Evolutionary conservation across 2,329 filamentous ascomycete genomes (phyloP).

Genomic region (Monosporascus sp.): DNA sequence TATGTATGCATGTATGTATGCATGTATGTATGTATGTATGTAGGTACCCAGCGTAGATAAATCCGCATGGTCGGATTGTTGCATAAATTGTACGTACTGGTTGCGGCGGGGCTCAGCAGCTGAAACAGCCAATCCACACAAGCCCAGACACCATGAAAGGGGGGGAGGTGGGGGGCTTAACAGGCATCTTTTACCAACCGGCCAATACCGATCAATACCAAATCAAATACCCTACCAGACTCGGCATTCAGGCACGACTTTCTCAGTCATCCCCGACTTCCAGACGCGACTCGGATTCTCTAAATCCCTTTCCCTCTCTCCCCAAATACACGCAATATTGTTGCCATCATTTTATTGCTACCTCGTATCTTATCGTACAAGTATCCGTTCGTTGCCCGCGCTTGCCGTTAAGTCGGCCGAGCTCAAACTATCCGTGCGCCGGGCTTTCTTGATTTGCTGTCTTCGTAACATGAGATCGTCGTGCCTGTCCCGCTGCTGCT

Average conservation of each 20-base stretch:
- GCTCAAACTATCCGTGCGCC: constrained; percentile 12
- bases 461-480: constrained; percentile 26
- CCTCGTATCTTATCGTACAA: background rate
- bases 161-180: background rate
- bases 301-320: too few species aligned
- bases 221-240: too few species aligned
- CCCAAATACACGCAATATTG: too few species aligned
- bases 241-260: background rate
- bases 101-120: background rate
- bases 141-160: background rate
- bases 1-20: background rate
- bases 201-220: too few species aligned
- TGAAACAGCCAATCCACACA: background rate
- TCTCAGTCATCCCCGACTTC: background rate
- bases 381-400: constrained; percentile 18
- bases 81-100: background rate
- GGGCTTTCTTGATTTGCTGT: constrained; percentile 3
- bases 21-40: background rate
- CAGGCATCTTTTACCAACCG: too few species aligned
- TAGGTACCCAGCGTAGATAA: background rate
- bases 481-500: constrained; percentile 16
- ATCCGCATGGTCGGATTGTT: background rate
- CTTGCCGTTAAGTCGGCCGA: constrained; percentile 26
- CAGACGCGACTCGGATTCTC: too few species aligned
- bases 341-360: constrained; percentile 7